A percentile compares a stretch with the other conserved stretches of the same genome.
Conservation (phyloP, 768 basidiomycete genomes). For the Xerocomellus intermedius region DNA sequence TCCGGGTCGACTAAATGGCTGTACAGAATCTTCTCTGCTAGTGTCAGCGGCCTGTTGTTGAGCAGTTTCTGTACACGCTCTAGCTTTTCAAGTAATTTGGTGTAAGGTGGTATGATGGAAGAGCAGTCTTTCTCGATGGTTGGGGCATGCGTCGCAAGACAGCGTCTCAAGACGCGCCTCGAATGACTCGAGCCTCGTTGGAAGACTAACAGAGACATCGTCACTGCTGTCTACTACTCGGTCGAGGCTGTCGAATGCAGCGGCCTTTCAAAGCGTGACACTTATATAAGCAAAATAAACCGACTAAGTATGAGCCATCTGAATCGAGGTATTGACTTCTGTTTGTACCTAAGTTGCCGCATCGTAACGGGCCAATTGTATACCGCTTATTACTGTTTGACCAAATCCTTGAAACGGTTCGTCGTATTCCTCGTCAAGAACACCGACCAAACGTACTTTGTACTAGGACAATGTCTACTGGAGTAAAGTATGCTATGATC, state of each 20-base stretch:
- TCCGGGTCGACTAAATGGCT: conserved; percentile 84
- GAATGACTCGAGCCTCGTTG: conserved; percentile 13
- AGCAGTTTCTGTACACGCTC: conserved; percentile 66
- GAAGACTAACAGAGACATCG: conserved; percentile 25
- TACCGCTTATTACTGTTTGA: too few relatives aligned
- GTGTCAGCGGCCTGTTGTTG: conserved; percentile 72
- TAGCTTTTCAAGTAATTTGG: conserved; percentile 66
- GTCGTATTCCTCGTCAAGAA: too few relatives aligned
- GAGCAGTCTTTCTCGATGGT: conserved; percentile 55
- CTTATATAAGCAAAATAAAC: too few relatives aligned
- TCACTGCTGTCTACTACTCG: background rate
- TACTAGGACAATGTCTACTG: too few relatives aligned
- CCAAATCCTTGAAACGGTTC: too few relatives aligned
- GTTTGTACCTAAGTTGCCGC: too few relatives aligned
- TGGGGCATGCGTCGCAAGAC: conserved; percentile 41
- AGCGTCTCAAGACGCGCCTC: conserved; percentile 24
- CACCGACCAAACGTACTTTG: too few relatives aligned
- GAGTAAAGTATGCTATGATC: too few relatives aligned
- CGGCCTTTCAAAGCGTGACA: too few relatives aligned
- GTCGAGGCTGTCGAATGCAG: background rate
- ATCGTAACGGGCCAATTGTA: too few relatives aligned
- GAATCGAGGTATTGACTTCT: too few relatives aligned
- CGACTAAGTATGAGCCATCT: too few relatives aligned
- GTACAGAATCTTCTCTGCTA: conserved; percentile 98
- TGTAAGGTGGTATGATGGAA: conserved; percentile 86